These are phyloP conservation scores for Globisporangium radiosum DNA, from an alignment of 352 stramenopile genomes.

Conservation along the genomic window DNA sequence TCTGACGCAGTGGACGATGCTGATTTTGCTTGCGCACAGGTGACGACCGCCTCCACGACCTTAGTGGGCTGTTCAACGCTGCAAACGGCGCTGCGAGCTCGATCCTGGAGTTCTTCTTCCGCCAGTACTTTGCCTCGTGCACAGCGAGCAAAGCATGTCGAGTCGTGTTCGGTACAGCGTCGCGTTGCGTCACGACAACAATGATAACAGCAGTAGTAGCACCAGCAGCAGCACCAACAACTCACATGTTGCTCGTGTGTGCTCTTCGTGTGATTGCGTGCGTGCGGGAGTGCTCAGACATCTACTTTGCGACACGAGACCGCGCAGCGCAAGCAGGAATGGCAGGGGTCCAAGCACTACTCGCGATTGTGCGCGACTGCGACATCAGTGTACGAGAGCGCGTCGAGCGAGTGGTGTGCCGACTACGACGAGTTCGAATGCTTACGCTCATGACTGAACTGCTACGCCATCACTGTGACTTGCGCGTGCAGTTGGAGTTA, in stretches of 20 bases:
- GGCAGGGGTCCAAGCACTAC: not conserved
- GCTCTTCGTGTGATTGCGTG: too few species aligned
- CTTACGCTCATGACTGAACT: not conserved
- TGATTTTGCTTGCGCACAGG: not conserved
- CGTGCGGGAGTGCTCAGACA: not conserved
- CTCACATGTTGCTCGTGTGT: too few species aligned
- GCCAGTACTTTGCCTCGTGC: constrained; percentile 12
- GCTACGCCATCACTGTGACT: not conserved
- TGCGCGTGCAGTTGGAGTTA: not conserved
- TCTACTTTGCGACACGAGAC: not conserved
- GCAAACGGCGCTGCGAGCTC: not conserved
- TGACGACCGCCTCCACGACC: constrained; percentile 1
- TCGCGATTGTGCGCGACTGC: not conserved
- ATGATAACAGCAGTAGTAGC: too few species aligned
- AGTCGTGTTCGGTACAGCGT: not conserved
- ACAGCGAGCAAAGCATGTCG: not conserved
- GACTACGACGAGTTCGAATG: not conserved
- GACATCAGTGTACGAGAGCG: not conserved
- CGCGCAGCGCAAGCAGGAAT: not conserved
- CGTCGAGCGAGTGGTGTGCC: not conserved
- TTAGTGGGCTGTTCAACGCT: constrained; percentile 1
- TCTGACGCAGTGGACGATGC: not conserved
- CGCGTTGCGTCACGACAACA: too few species aligned
- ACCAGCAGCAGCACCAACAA: too few species aligned
- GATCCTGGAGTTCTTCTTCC: constrained; percentile 7